Conservation (phyloP, 2,329 filamentous ascomycete genomes). For the Dactylellina parvicollis region DNA sequence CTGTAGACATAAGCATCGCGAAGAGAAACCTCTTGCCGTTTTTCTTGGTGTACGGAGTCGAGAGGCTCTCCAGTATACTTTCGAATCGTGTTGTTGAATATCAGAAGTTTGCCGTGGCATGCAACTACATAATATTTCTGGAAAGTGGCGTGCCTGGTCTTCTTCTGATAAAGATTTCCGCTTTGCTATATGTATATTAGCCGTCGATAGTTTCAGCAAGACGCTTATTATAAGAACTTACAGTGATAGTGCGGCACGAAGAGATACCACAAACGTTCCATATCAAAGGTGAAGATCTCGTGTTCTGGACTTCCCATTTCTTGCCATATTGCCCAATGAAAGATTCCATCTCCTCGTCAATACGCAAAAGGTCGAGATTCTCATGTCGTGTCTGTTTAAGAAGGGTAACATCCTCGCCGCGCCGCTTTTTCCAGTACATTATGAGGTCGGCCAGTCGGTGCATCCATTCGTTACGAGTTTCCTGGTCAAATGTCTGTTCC, state of each 20-base stretch:
- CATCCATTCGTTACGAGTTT: conserved; percentile 72
- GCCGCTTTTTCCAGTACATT: conserved; percentile 71
- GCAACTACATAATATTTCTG: conserved; percentile 71
- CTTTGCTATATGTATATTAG: conserved; percentile 64
- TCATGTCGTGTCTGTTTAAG: conserved; percentile 68
- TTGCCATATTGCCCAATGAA: conserved; percentile 72
- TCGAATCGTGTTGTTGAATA: conserved; percentile 71
- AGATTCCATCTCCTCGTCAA: conserved; percentile 74
- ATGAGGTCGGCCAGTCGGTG: conserved; percentile 68
- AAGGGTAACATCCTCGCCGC: conserved; percentile 68
- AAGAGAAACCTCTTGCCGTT: conserved; percentile 66
- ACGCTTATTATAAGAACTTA: conserved; percentile 56
- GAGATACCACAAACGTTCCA: conserved; percentile 75
- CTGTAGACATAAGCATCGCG: conserved; percentile 60
- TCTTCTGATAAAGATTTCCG: conserved; percentile 72
- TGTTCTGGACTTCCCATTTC: conserved; percentile 75
- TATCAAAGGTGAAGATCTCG: conserved; percentile 71
- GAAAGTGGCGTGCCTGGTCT: conserved; percentile 71
- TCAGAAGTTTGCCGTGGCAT: conserved; percentile 69
- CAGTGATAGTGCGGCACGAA: conserved; percentile 70
- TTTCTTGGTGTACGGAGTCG: conserved; percentile 71
- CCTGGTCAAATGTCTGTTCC: conserved; percentile 65
- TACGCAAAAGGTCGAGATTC: conserved; percentile 70
- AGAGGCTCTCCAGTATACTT: conserved; percentile 67
- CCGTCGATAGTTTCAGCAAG: background rate